Percentiles rank a stretch among this genome's conserved stretches.
phyloP scores from a whole-genome alignment of 148 eudicot species.

The Chenopodium formosanum region DNA sequence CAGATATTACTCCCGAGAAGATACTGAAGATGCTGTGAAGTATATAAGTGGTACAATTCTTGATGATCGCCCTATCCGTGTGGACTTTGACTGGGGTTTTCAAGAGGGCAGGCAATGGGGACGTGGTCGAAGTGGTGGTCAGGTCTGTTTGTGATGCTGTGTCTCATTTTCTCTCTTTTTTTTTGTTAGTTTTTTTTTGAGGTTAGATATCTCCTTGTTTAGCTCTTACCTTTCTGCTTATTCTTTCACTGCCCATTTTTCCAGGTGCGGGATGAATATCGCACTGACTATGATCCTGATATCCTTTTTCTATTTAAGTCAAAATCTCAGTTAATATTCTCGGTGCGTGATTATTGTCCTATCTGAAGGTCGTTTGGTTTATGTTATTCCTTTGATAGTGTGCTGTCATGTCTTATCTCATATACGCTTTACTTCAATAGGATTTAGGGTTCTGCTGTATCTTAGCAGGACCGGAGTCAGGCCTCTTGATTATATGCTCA shows the following conservation, averaged over 20 bases:
- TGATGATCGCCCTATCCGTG: conserved; percentile 98
- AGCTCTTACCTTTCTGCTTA: conserved; percentile 2
- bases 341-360: neutral
- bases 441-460: neutral
- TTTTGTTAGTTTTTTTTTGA: no score
- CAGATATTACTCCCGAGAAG: conserved; percentile 90
- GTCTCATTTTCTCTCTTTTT: neutral
- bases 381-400: neutral
- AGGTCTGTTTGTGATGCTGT: conserved; percentile 11
- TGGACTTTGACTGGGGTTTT: conserved; percentile 98
- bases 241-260: conserved; percentile 18
- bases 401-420: neutral
- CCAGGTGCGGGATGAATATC: conserved; percentile 97
- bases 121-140: conserved; percentile 98
- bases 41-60: conserved; percentile 95
- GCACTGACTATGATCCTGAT: conserved; percentile 99
- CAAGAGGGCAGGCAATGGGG: conserved; percentile 99
- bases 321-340: neutral
- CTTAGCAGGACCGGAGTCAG: neutral
- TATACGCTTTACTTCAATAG: neutral
- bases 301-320: conserved; percentile 52
- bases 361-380: neutral
- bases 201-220: neutral
- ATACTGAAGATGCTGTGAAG: conserved; percentile 90
- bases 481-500: neutral